Base-by-base conservation (phyloP, 371 early-diverging fungal species). In the Rhizomucor pusillus region DNA sequence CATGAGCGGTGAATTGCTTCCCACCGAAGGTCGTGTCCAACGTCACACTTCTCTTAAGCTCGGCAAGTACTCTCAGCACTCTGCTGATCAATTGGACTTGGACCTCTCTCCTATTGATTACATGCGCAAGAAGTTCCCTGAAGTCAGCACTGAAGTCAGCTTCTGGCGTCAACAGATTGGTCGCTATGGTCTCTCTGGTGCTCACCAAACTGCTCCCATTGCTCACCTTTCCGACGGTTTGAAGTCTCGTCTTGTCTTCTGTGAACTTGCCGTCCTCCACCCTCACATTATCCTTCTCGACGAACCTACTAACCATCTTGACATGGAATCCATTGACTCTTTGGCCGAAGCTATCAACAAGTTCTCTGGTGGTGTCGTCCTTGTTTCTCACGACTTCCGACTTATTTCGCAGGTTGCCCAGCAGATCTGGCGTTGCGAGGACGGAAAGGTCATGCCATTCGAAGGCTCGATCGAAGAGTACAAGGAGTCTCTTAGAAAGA, bases 331-430 rank as follows among this genome's bases (percentile, higher is more conserved):
- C 51, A 98, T 99, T 59, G 99, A 99, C 68, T 90, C 96, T 7
- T 77, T 99, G 60, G 97, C 97, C 39, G 88, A 93, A 36, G 99
- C 98, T 35, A 93, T 99, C 78, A 93, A 95, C 67, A 69, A 75
- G 45, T 99, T 91, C 79, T 79, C 87, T 49, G 99, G 99, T 48
- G 99, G 97, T 65, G 94, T 99, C 40, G 98, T 99, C 18, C 84
- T 99, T 56, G 99, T 99, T 22, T 92, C 93, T 65, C 99, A 99
- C 92, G 99, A 99, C 82, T 94, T 99, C 87, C 86, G 97, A 54
- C 86, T 99, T 57, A 91, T 99, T 60, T 86, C 87, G 48, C 96
- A 95, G 77, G 93, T 97, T 36, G 99, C 98, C 20, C 71, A 94
- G 63, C 90, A 96, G 67, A 95, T 99, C 56, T 97, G 93, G 91